A percentile compares a stretch with the other conserved stretches of the same genome.
Conservation (phyloP, 805 yeast genomes). For the Wickerhamiella brachini region DNA sequence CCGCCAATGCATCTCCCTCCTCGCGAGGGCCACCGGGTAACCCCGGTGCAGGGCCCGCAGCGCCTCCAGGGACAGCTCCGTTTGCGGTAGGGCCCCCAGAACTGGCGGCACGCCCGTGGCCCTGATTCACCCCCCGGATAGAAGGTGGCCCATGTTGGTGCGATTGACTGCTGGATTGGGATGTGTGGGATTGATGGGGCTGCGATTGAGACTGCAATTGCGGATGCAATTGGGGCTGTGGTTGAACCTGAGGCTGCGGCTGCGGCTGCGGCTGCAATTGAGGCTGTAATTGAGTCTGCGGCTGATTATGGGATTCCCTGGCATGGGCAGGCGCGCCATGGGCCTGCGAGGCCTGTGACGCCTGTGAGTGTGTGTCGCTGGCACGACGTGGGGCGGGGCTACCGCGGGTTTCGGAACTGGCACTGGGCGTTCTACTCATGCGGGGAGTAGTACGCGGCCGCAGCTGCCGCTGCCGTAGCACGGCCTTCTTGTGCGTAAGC, state of each 20-base stretch:
- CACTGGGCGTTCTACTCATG: neutral
- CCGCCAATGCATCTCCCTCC: constrained; percentile 46
- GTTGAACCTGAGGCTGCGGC: no score
- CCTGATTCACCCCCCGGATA: no score
- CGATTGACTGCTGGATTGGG: no score
- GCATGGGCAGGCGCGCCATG: no score
- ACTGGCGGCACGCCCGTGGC: no score
- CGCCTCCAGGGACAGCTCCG: no score
- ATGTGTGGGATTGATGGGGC: neutral
- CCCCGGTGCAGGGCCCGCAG: no score
- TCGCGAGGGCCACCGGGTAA: neutral
- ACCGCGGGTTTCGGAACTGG: neutral
- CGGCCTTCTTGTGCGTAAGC: constrained; percentile 64
- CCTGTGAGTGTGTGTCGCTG: neutral
- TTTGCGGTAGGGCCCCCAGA: no score
- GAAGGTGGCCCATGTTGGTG: no score
- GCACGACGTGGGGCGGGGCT: neutral
- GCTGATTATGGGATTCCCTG: no score
- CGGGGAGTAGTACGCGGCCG: neutral
- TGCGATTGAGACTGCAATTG: no score
- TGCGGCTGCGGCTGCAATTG: neutral
- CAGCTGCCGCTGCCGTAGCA: constrained; percentile 24
- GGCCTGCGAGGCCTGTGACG: neutral
- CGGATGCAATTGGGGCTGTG: no score
- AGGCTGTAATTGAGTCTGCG: neutral